Conservation (phyloP, 306 rosid genomes). For the Vigna radiata region DNA sequence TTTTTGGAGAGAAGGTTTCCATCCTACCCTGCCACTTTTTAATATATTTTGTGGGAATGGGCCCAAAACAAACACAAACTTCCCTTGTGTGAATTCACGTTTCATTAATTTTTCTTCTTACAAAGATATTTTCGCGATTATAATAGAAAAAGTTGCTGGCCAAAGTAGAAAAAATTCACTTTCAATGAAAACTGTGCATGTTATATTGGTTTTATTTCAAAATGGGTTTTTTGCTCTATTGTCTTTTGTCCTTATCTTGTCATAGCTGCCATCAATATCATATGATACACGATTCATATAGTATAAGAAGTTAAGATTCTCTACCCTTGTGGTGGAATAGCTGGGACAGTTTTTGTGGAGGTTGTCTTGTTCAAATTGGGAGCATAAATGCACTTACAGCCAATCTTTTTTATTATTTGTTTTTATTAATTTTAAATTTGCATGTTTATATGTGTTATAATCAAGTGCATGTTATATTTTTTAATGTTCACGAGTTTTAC, state of each 20-base stretch:
- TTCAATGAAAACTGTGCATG: neutral
- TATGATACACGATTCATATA: no score
- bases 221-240: neutral
- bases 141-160: neutral
- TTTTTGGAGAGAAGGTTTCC: neutral
- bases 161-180: neutral
- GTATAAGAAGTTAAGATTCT: no score
- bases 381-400: no score
- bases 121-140: no score
- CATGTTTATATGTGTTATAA: no score
- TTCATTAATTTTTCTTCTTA: neutral
- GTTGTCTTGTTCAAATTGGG: no score
- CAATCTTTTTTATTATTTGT: no score
- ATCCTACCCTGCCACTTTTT: neutral
- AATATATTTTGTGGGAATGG: neutral
- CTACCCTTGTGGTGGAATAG: no score
- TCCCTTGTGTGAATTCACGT: neutral
- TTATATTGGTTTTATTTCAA: neutral
- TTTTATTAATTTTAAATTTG: no score
- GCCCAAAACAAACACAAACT: neutral
- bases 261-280: neutral
- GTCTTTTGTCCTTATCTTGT: neutral
- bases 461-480: no score
- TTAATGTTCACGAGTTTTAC: no score
- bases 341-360: no score